phyloP scores from a whole-genome alignment of 495 filamentous ascomycete genomes.

The Lepraria neglecta region DNA sequence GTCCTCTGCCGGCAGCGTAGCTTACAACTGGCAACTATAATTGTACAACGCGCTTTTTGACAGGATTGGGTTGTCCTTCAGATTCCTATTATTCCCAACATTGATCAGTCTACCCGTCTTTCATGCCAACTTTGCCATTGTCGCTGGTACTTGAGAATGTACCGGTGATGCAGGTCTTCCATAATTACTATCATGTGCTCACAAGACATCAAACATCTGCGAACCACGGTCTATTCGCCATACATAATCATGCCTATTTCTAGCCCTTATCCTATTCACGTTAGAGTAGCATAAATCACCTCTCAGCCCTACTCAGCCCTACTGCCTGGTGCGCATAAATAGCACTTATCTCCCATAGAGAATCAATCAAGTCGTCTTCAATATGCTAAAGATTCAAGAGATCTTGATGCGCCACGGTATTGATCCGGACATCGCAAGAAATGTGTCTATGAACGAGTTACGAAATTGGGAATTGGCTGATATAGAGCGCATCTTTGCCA shows the following conservation, averaged over 20 bases:
- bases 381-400: conserved; percentile 10
- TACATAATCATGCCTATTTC: neutral
- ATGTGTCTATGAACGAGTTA: neutral
- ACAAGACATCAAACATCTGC: neutral
- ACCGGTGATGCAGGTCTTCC: neutral
- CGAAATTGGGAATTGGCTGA: conserved; percentile 4
- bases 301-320: too few species aligned
- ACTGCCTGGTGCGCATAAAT: too few species aligned
- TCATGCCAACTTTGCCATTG: neutral
- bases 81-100: neutral
- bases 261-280: neutral
- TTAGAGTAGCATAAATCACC: too few species aligned
- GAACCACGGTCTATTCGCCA: neutral
- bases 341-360: too few species aligned
- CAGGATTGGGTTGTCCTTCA: neutral
- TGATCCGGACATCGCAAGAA: neutral
- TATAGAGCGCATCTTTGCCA: conserved; percentile 2
- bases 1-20: neutral
- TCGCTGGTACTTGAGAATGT: neutral
- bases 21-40: neutral
- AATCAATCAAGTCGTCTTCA: too few species aligned
- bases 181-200: neutral
- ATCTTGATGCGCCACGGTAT: neutral
- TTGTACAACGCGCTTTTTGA: neutral
- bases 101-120: neutral